Conservation (phyloP, 1,284 basidiomycete species). For the Agroathelia rolfsii region DNA sequence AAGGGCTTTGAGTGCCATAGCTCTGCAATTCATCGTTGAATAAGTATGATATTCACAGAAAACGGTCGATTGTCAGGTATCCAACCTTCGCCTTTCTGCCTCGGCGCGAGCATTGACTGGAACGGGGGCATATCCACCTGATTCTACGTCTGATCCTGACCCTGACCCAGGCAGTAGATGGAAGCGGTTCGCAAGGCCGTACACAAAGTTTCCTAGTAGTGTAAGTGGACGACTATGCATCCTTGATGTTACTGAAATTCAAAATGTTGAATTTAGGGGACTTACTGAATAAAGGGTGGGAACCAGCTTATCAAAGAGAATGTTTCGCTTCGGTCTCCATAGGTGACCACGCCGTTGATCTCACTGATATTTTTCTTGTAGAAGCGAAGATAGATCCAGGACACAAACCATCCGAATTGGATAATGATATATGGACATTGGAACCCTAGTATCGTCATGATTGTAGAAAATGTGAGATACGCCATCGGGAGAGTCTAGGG, state of each 20-base stretch:
- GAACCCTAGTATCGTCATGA: conserved; percentile 81
- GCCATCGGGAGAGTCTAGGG: conserved; percentile 90
- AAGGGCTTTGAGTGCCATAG: conserved; percentile 90
- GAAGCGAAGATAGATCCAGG: conserved; percentile 93
- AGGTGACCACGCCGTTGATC: conserved; percentile 47
- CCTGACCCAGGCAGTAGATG: conserved; percentile 66
- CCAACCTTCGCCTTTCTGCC: conserved; percentile 83
- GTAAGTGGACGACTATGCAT: conserved; percentile 51
- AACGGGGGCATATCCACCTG: conserved; percentile 62
- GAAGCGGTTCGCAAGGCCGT: conserved; percentile 63
- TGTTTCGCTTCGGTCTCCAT: conserved; percentile 91
- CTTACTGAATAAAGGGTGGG: conserved; percentile 86
- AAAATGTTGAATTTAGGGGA: conserved; percentile 7
- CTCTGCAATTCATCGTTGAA: conserved; percentile 32
- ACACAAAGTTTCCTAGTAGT: conserved; percentile 58
- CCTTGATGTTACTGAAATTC: conserved; percentile 11
- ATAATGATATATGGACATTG: conserved; percentile 94
- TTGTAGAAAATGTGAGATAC: conserved; percentile 85
- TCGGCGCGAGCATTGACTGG: conserved; percentile 86
- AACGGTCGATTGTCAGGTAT: conserved; percentile 8
- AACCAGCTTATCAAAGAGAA: conserved; percentile 97
- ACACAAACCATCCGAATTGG: conserved; percentile 95
- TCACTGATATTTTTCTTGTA: conserved; percentile 78
- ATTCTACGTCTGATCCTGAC: conserved; percentile 55
- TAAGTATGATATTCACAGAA: not conserved